Base-by-base conservation (phyloP, 371 early-diverging fungal species). In the Smittium mucronatum region DNA sequence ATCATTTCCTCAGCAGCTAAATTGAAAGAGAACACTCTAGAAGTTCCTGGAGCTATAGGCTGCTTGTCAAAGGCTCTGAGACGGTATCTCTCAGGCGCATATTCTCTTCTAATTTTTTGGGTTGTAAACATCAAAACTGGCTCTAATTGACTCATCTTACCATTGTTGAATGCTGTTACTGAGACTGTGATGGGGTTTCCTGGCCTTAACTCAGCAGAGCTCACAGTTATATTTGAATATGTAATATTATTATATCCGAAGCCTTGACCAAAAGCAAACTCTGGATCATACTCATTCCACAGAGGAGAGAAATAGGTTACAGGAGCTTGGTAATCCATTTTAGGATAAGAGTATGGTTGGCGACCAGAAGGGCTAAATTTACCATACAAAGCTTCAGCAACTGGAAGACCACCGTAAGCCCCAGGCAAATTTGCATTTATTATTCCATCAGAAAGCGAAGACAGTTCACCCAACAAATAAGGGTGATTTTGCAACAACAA, bases 401-500 rank as follows among this genome's bases (percentile, higher is more conserved):
- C 77, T 26, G 78, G 78, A 25, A 74, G 35, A 2, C 88, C 88
- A 47, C 85, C 85, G 77, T 85, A 85, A 0, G 85, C 82, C 8
- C 87, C 88, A 17, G 88, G 87, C 25, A 87, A 73, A 35, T 85
- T 85, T 0, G 83, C 79, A 69, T 83, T 79, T 2, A 88, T 68
- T 5, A 88, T 75, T 0, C 83, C 86, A 34, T 78, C 71, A 8
- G 82, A 84, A 0, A 73, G n/a, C 0, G 78, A 76, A 0, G 73
- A 72, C 26, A 83, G 73, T 1, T 75, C 73, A 31, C 76, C 77
- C 1, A 88, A 67, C 1, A 77, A 77, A 68, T 85, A 79, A 1
- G 87, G 87, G 11, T 86, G 81, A 2, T 86, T 86, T 67, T 86
- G 83, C 8, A 85, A 77, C 0, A 88, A 75, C 8, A 87, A 80